Conservation (phyloP, 106 monocot species). For the Dendrobium nobile region DNA sequence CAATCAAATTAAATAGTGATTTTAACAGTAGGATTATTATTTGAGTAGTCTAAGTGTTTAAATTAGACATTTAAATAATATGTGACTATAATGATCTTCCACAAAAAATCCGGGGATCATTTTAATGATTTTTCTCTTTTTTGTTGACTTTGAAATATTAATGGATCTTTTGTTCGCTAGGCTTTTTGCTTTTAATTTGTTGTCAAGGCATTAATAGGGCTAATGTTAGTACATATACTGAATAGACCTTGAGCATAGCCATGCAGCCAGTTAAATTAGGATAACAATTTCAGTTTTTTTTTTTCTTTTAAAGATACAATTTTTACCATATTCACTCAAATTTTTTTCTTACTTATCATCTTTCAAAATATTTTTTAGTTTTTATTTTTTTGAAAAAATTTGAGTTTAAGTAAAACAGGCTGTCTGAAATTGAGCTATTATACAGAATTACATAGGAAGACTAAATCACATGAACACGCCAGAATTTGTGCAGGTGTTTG, state of each 20-base stretch:
- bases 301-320: too few species aligned
- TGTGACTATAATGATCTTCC: too few species aligned
- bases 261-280: not conserved
- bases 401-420: not conserved
- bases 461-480: conserved; percentile 80
- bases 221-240: not conserved
- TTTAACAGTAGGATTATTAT: too few species aligned
- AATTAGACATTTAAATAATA: too few species aligned
- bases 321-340: too few species aligned
- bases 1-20: too few species aligned
- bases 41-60: too few species aligned
- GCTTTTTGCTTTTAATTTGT: not conserved
- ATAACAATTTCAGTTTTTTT: too few species aligned
- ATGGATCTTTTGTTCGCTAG: not conserved
- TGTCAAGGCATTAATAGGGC: not conserved
- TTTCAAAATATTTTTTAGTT: not conserved
- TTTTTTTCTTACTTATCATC: not conserved
- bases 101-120: too few species aligned
- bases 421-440: not conserved
- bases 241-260: not conserved
- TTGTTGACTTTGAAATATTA: not conserved
- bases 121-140: not conserved
- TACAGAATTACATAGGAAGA: conserved; percentile 83
- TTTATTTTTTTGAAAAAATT: not conserved
- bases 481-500: conserved; percentile 85